These are phyloP conservation scores for Blastomyces silverae DNA, from an alignment of 2,329 filamentous ascomycete genomes.

Conservation along the genomic window DNA sequence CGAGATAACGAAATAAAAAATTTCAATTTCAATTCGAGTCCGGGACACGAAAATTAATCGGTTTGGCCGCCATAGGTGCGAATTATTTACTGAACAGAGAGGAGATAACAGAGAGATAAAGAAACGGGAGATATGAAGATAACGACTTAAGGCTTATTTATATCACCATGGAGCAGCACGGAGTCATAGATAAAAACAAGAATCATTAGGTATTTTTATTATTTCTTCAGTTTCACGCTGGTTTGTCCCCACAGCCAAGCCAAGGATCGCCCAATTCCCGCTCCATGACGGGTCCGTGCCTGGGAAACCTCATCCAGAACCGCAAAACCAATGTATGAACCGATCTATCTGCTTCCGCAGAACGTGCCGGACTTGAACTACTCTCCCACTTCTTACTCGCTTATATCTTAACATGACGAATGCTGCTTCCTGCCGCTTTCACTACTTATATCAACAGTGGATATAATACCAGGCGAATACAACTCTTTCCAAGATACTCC, in stretches of 20 bases:
- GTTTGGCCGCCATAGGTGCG: neutral
- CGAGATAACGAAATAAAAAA: conserved; percentile 1
- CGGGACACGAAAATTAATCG: neutral
- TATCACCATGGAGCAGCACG: too few species aligned
- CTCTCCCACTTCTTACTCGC: too few species aligned
- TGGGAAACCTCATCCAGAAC: neutral
- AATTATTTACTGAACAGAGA: neutral
- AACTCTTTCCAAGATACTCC: neutral
- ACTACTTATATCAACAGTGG: neutral
- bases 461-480: neutral
- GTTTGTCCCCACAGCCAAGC: neutral
- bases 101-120: conserved; percentile 3
- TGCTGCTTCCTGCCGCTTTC: neutral
- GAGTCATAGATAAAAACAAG: neutral
- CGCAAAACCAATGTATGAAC: too few species aligned
- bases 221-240: neutral
- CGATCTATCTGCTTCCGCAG: too few species aligned
- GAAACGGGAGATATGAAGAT: conserved; percentile 5
- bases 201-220: conserved; percentile 5
- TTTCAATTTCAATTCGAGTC: neutral
- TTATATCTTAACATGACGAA: neutral
- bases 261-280: neutral
- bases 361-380: too few species aligned
- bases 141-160: neutral
- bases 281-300: neutral